Conservation (phyloP, 1,284 basidiomycete genomes). For the Leccinum brunneo-olivaceum region DNA sequence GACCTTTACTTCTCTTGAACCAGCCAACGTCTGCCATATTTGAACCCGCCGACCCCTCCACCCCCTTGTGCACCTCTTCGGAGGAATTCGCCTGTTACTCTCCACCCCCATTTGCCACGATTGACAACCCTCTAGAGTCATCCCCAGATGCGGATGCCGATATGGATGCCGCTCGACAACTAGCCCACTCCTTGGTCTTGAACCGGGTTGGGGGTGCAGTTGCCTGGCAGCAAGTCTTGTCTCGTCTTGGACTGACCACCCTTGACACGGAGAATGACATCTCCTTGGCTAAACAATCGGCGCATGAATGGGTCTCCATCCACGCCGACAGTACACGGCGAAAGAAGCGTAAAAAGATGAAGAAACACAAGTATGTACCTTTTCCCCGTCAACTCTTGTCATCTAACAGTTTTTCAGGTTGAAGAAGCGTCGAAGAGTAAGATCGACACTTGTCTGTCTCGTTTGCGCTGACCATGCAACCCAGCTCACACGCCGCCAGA, state of each 20-base stretch:
- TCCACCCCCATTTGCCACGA: slow-evolving; percentile 12
- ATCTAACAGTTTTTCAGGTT: slow-evolving; percentile 25
- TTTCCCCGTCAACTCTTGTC: neutral
- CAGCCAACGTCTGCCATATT: slow-evolving; percentile 53
- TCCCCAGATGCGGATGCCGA: slow-evolving; percentile 65
- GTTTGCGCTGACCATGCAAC: slow-evolving; percentile 11
- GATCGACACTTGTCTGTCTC: slow-evolving; percentile 4
- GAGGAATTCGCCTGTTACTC: slow-evolving; percentile 9
- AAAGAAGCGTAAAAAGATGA: slow-evolving; percentile 84
- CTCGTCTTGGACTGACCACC: slow-evolving; percentile 51
- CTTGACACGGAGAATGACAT: slow-evolving; percentile 41
- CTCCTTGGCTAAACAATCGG: slow-evolving; percentile 42
- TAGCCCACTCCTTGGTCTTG: slow-evolving; percentile 62
- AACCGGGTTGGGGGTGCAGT: slow-evolving; percentile 52
- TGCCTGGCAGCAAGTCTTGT: slow-evolving; percentile 59
- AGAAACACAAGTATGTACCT: slow-evolving; percentile 78
- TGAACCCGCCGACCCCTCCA: slow-evolving; percentile 36
- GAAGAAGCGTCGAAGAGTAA: slow-evolving; percentile 41
- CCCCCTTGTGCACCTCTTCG: slow-evolving; percentile 25
- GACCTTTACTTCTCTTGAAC: slow-evolving; percentile 62
- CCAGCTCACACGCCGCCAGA: slow-evolving; percentile 30
- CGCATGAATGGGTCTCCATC: slow-evolving; percentile 54
- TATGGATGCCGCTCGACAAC: slow-evolving; percentile 67
- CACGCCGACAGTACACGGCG: slow-evolving; percentile 74
- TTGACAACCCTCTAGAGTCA: slow-evolving; percentile 48